Evolutionary conservation across 139 green algal species (phyloP), one percentile per base, ranked within the genome.

Genomic region (Micractinium conductrix): DNA sequence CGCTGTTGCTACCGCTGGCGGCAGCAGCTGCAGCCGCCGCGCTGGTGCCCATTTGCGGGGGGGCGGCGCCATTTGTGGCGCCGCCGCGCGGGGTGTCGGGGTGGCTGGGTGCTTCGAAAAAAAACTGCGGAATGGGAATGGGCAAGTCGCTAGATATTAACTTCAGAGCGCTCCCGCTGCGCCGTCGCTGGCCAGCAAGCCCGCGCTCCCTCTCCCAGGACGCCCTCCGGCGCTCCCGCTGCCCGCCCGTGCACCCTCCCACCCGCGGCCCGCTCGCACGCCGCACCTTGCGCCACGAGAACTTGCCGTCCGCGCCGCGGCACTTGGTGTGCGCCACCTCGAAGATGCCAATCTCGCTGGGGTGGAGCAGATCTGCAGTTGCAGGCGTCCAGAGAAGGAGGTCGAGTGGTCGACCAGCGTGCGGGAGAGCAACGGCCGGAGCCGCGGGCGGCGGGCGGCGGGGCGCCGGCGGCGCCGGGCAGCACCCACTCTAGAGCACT

Each of bases 281-380:
- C n/a, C 75, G 37, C 55, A 81, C 75, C 75, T 81, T 81, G 28
- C 37, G 71, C 76, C 76, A 82, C 24, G 19, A 40, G 58, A 82
- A 82, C 55, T 71, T 82, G 76, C 76, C 76, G 38, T 82, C 58
- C 14, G 76, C 37, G 8, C 45, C 55, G 9, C 62, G 53, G 40
- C 55, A 55, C 38, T 71, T 71, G 58, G 71, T 78, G 45, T 85
- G 80, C 22, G 80, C 68, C 30, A 75, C 69, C 67, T 85, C 80
- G 62, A 78, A 85, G 28, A 85, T 79, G 26, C 80, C 80, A 35
- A 85, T 50, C 14, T 85, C 80, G 50, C 68, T 79, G 80, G 80
- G 22, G 80, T 85, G 37, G 45, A 69, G 30, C 68, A 74, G 37
- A 85, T 85, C 48, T 85, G 78, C 74, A n/a, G n/a, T n/a, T n/a